Evolutionary conservation across 1,139 yeast genomes (phyloP), one percentile per base, ranked within the genome.

Genomic region (Hyphopichia fennica): DNA sequence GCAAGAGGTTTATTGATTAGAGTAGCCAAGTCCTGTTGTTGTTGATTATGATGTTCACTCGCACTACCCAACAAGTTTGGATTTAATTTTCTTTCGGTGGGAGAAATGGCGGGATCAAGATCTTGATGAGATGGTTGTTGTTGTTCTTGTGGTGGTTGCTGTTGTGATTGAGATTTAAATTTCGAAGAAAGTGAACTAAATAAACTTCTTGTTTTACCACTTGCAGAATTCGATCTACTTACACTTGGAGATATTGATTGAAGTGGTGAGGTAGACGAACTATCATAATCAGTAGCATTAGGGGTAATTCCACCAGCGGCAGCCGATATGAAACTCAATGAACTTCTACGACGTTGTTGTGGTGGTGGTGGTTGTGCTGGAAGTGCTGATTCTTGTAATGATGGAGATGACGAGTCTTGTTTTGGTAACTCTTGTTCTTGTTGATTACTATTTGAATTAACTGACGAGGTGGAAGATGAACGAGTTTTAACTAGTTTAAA

Each of bases 121-220:
- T n/a, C n/a, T 10, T 19, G 25, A 10, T 22, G 25, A 22, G 10
- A n/a, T 23, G 19, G 38, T 10, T 22, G 41, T 27, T 11, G 42
- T 40, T 18, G 45, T 27, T 15, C 32, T 34, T 7, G 42, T 23
- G 23, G 45, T 19, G 3, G 52, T 34, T 3, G 47, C 34, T 11
- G 7, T 18, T 25, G 28, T 3, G 34, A 27, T 8, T 11, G 27
- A 1, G 67, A 58, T 46, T 75, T 79, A 49, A 81, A 73, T 52
- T 81, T 81, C 3, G 84, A 77, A 2, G 85, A 80, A 13, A 81
- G 53, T 4, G 79, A 71, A 46, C 78, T 69, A 57, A 79, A 76
- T 10, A 79, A 45, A 2, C 79, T 73, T 47, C 72, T 72, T 37
- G 69, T 65, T 37, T 59, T 65, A 35, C 56, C 58, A 40, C 38